Conservation (phyloP, 345 rosid genomes). For the Arabidopsis arenosa region DNA sequence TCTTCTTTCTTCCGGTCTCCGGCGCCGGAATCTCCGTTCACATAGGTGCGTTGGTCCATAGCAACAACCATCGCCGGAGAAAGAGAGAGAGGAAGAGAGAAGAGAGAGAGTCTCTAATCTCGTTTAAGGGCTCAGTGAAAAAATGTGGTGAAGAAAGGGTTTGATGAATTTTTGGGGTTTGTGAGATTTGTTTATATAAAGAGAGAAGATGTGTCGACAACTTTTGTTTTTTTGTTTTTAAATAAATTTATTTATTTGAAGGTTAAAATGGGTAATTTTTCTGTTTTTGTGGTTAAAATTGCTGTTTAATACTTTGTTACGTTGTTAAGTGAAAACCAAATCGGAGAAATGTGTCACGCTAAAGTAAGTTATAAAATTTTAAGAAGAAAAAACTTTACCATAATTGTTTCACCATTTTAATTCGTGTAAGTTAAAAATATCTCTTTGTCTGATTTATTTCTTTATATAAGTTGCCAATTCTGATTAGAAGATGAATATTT, state of each 20-base stretch:
- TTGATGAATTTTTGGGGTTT: slow-evolving; percentile 28
- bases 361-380: not conserved
- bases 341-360: slow-evolving; percentile 13
- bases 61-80: slow-evolving; percentile 43
- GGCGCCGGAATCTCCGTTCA: slow-evolving; percentile 24
- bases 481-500: not conserved
- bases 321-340: slow-evolving; percentile 8
- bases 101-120: slow-evolving; percentile 10
- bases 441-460: not conserved
- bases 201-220: slow-evolving; percentile 27
- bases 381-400: slow-evolving; percentile 11
- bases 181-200: slow-evolving; percentile 43
- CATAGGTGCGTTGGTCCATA: slow-evolving; percentile 40
- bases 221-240: not conserved
- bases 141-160: slow-evolving; percentile 41
- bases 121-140: slow-evolving; percentile 26
- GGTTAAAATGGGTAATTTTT: not conserved
- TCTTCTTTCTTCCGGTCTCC: slow-evolving; percentile 31
- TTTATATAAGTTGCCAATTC: not conserved
- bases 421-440: slow-evolving; percentile 1
- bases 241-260: slow-evolving; percentile 13
- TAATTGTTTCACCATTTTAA: not conserved
- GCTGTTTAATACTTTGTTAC: not conserved
- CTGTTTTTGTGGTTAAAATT: not conserved
- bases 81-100: not conserved